Percentiles rank a stretch among this genome's conserved stretches.
phyloP scores from a whole-genome alignment of 345 rosid species.

The Gossypium longicalyx region DNA sequence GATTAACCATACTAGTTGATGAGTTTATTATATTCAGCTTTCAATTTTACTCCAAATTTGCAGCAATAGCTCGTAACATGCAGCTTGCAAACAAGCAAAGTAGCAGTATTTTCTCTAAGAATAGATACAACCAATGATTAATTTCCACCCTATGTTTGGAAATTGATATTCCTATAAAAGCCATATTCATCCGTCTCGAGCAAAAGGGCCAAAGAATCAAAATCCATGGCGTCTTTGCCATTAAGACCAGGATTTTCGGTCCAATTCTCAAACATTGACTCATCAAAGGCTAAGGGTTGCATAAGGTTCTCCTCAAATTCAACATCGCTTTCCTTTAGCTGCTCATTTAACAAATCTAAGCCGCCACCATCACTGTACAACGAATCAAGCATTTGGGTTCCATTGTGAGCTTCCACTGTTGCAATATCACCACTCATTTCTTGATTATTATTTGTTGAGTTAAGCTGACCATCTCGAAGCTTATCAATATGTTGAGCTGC shows the following conservation, averaged over 20 bases:
- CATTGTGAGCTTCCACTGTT: not conserved
- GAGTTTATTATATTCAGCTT: too few species aligned
- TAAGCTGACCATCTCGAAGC: not conserved
- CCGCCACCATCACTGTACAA: not conserved
- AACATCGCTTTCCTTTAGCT: not conserved
- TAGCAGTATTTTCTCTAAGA: too few species aligned
- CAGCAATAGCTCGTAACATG: too few species aligned
- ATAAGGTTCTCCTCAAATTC: not conserved
- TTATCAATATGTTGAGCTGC: not conserved
- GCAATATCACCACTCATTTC: not conserved
- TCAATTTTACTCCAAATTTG: too few species aligned
- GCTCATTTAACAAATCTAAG: not conserved
- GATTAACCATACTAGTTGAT: too few species aligned
- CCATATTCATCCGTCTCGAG: conserved; percentile 17
- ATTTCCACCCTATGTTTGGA: too few species aligned
- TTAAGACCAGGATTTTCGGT: conserved; percentile 7
- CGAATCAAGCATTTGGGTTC: not conserved
- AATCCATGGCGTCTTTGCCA: conserved; percentile 26
- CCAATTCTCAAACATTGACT: conserved; percentile 19
- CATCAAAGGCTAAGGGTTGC: not conserved
- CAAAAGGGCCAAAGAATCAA: conserved; percentile 34
- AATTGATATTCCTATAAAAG: not conserved
- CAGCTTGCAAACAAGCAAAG: too few species aligned
- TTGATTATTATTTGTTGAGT: not conserved
- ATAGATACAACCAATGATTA: too few species aligned